Conservation (phyloP, 345 rosid genomes). For the Euphorbia pulcherrima region DNA sequence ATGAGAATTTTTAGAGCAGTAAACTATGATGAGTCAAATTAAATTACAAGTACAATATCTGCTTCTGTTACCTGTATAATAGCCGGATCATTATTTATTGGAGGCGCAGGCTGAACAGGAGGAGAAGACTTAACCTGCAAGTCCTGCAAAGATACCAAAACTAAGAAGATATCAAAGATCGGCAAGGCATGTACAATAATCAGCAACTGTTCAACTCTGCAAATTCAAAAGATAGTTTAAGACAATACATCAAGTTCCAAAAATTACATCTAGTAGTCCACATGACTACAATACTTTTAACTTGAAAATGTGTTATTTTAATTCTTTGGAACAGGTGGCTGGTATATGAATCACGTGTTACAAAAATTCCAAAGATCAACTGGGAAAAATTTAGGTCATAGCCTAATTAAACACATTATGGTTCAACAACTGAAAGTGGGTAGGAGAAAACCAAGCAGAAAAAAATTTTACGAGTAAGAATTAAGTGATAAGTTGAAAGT, state of each 20-base stretch:
- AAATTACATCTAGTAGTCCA: neutral
- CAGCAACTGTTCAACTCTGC: neutral
- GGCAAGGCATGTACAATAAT: neutral
- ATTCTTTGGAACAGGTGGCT: neutral
- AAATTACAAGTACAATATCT: conserved; percentile 5
- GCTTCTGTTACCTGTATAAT: conserved; percentile 67
- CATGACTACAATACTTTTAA: neutral
- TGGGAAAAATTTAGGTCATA: neutral
- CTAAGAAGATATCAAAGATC: neutral
- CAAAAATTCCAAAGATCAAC: neutral
- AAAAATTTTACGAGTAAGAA: neutral
- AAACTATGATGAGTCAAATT: conserved; percentile 1
- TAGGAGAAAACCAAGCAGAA: neutral
- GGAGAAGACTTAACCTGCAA: conserved; percentile 92
- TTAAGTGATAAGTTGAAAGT: neutral
- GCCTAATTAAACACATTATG: neutral
- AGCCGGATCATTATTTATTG: conserved; percentile 83
- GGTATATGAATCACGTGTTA: neutral
- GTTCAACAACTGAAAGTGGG: neutral
- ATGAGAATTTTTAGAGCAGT: conserved; percentile 8
- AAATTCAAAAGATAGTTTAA: neutral
- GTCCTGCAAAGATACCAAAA: conserved; percentile 53
- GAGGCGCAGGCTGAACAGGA: conserved; percentile 61
- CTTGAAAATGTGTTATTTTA: neutral
- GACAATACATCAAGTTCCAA: neutral